Conservation (phyloP, 164 flowering plant species). For the Umbilicus rupestris region DNA sequence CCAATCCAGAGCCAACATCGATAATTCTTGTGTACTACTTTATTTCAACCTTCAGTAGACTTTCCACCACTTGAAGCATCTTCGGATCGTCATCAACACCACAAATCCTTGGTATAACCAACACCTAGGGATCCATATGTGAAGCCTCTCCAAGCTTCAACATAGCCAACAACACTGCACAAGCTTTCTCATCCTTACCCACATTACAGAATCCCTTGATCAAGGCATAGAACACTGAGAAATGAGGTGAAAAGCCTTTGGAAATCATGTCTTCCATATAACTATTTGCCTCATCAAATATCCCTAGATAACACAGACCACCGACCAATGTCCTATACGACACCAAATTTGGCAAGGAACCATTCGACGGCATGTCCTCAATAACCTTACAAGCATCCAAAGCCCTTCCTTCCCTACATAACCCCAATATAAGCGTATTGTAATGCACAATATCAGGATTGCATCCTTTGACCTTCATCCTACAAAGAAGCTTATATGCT, state of each 20-base stretch:
- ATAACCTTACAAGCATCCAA: constrained; percentile 72
- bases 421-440: constrained; percentile 69
- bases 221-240: constrained; percentile 53
- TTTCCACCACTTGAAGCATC: constrained; percentile 18
- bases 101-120: constrained; percentile 45
- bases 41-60: constrained; percentile 39
- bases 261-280: constrained; percentile 54
- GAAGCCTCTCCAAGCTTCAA: constrained; percentile 52
- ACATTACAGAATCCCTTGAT: constrained; percentile 57
- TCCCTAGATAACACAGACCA: constrained; percentile 64
- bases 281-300: constrained; percentile 55
- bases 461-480: constrained; percentile 91
- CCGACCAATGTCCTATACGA: constrained; percentile 69
- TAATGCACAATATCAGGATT: constrained; percentile 85
- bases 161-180: constrained; percentile 37
- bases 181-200: constrained; percentile 62
- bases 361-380: constrained; percentile 63
- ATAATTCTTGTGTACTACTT: constrained; percentile 37
- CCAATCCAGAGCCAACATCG: constrained; percentile 47
- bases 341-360: constrained; percentile 72
- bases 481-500: constrained; percentile 90
- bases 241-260: constrained; percentile 66
- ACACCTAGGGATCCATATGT: constrained; percentile 52
- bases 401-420: constrained; percentile 72
- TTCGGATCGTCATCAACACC: constrained; percentile 28